phyloP scores from a whole-genome alignment of 192 early-diverging fungal species.

The Jimgerdemannia flammicorona region DNA sequence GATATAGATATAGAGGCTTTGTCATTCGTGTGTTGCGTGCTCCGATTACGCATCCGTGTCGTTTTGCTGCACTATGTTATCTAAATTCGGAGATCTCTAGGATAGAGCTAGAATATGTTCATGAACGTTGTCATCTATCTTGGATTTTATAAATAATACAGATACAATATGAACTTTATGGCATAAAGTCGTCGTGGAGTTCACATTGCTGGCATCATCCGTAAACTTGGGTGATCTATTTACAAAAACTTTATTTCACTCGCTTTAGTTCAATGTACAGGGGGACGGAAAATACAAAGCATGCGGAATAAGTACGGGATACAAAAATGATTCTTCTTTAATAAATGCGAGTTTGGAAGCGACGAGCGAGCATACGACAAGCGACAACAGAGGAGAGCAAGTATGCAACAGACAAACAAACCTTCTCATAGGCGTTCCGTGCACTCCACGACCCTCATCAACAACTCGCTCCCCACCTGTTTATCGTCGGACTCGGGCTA shows the following conservation, averaged over 20 bases:
- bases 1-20: too few species aligned
- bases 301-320: not conserved
- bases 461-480: conserved; percentile 1
- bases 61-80: too few species aligned
- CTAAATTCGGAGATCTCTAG: too few species aligned
- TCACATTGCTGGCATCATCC: too few species aligned
- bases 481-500: conserved; percentile 44
- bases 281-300: not conserved
- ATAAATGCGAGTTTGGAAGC: not conserved
- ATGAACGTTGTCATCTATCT: too few species aligned
- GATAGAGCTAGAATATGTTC: too few species aligned
- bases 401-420: not conserved
- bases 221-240: not conserved
- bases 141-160: too few species aligned
- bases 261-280: not conserved
- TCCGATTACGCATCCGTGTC: too few species aligned
- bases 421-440: not conserved
- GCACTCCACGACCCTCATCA: not conserved
- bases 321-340: not conserved
- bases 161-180: too few species aligned
- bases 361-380: not conserved
- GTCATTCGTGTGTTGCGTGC: too few species aligned
- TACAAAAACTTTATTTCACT: not conserved
- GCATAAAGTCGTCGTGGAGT: too few species aligned
- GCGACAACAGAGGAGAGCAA: not conserved